Evolutionary conservation across 495 filamentous ascomycete genomes (phyloP).

Genomic region (Xylaria bambusicola): DNA sequence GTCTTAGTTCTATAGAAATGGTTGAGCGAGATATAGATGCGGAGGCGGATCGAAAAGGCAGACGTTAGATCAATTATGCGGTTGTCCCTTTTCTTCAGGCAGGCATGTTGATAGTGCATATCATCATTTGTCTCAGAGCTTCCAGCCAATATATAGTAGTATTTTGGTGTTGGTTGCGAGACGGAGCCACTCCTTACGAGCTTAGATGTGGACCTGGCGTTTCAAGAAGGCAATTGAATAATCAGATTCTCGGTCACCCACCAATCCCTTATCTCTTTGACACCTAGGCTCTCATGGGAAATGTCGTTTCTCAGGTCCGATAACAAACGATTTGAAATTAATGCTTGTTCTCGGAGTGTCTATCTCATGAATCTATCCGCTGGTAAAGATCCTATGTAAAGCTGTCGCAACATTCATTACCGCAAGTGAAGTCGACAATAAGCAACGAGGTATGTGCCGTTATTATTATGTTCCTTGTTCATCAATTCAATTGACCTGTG

Average conservation of each 20-base stretch:
- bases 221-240: conserved; percentile 18
- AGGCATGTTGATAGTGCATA: not conserved
- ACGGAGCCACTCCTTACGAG: not conserved
- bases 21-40: conserved; percentile 58
- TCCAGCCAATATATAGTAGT: not conserved
- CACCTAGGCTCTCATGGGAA: no score
- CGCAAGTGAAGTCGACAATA: no score
- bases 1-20: conserved; percentile 79
- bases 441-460: no score
- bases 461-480: no score
- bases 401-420: no score
- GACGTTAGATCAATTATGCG: conserved; percentile 14
- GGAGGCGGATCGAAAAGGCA: conserved; percentile 24
- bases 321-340: no score
- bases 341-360: no score
- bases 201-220: conserved; percentile 18
- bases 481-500: no score
- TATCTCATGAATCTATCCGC: no score
- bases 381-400: no score
- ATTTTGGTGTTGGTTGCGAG: conserved; percentile 5
- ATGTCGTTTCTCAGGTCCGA: no score
- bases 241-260: conserved; percentile 6
- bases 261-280: not conserved
- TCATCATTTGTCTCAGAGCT: not conserved
- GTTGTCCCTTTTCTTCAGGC: not conserved